These are phyloP conservation scores for Chlamydomonas sp. DNA, from an alignment of 139 green algal species.

Conservation along the genomic window DNA sequence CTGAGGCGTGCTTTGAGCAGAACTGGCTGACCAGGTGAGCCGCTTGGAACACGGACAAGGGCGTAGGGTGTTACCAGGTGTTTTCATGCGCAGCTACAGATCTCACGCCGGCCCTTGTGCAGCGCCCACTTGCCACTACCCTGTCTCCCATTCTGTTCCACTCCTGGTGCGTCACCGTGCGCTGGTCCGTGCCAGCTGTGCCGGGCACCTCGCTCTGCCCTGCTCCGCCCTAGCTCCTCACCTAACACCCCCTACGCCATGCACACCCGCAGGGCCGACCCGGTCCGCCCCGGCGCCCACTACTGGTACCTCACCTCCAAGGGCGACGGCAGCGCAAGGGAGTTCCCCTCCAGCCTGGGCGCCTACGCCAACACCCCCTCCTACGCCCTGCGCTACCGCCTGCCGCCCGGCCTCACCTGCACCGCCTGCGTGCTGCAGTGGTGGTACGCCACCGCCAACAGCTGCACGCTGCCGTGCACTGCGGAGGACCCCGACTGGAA, in stretches of 20 bases:
- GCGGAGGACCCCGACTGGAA: constrained; percentile 6
- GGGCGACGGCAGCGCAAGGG: background rate
- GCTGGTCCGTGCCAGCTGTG: background rate
- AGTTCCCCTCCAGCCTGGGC: background rate
- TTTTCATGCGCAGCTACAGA: too few species aligned
- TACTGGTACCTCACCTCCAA: constrained; percentile 13
- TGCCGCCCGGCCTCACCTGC: constrained; percentile 16
- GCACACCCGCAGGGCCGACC: background rate
- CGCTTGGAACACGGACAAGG: too few species aligned
- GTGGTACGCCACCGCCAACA: constrained; percentile 15
- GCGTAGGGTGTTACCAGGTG: too few species aligned
- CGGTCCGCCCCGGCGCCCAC: background rate
- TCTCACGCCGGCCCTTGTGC: too few species aligned
- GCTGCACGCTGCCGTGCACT: constrained; percentile 5
- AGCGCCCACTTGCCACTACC: background rate
- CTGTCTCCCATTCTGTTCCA: background rate
- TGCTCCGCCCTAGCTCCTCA: background rate
- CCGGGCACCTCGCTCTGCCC: background rate
- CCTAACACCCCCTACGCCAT: background rate
- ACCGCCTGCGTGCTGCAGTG: constrained; percentile 20
- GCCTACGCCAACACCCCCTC: background rate
- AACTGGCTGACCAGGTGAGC: constrained; percentile 5
- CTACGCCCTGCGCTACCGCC: constrained; percentile 10
- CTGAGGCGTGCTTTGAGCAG: background rate
- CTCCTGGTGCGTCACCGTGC: background rate